Evolutionary conservation across 805 yeast species (phyloP).

Genomic region (Cyberlindnera mrakii): DNA sequence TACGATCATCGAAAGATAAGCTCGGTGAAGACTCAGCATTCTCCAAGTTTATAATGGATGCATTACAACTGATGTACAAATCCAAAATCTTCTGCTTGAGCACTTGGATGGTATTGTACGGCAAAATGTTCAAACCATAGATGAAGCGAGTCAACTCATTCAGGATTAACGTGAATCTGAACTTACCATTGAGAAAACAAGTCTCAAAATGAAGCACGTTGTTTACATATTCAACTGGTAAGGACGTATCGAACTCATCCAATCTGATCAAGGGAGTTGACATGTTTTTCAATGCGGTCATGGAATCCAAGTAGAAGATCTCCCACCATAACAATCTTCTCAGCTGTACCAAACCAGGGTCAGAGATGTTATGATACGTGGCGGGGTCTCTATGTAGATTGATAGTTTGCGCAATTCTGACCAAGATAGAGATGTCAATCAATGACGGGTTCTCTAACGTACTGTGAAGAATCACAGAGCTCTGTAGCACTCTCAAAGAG

Average conservation of each 20-base stretch:
- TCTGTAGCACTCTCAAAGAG: slow-evolving; percentile 35
- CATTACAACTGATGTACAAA: slow-evolving; percentile 43
- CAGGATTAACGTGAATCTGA: slow-evolving; percentile 43
- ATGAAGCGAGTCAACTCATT: slow-evolving; percentile 47
- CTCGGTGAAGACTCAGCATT: slow-evolving; percentile 29
- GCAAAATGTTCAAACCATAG: slow-evolving; percentile 41
- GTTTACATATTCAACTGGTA: slow-evolving; percentile 42
- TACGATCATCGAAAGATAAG: slow-evolving; percentile 31
- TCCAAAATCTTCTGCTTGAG: slow-evolving; percentile 44
- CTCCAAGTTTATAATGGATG: slow-evolving; percentile 38
- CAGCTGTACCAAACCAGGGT: slow-evolving; percentile 42
- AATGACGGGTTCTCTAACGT: slow-evolving; percentile 51
- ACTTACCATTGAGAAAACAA: slow-evolving; percentile 47
- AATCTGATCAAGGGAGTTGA: slow-evolving; percentile 46
- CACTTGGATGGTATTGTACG: slow-evolving; percentile 34
- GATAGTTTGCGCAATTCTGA: slow-evolving; percentile 49
- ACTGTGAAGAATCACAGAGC: slow-evolving; percentile 44
- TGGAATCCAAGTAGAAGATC: slow-evolving; percentile 51
- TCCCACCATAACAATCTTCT: slow-evolving; percentile 66
- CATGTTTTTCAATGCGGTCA: slow-evolving; percentile 50
- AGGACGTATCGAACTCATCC: slow-evolving; percentile 50
- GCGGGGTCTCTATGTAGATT: slow-evolving; percentile 57
- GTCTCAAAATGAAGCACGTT: slow-evolving; percentile 37
- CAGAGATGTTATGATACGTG: slow-evolving; percentile 42
- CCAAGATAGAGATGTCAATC: slow-evolving; percentile 49